Conservation (phyloP, 345 rosid genomes). For the Syzygium grande region DNA sequence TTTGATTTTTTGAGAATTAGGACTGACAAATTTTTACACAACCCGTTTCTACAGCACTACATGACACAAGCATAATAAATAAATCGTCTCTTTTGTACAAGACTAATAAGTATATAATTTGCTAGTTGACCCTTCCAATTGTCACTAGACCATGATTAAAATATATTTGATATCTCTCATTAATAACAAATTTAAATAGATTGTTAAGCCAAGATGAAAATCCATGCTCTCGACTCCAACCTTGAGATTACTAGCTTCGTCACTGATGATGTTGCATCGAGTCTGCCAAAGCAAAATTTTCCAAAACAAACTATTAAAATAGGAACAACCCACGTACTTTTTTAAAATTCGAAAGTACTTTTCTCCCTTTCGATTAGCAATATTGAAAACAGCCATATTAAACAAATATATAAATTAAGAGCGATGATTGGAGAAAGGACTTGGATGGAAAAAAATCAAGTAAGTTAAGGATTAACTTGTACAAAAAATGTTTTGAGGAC, state of each 20-base stretch:
- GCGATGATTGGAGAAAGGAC: too few relatives aligned
- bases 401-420: too few relatives aligned
- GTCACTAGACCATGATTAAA: not conserved
- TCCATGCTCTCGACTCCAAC: not conserved
- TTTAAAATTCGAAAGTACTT: not conserved
- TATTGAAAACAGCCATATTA: too few relatives aligned
- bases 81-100: not conserved
- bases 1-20: too few relatives aligned
- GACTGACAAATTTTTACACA: not conserved
- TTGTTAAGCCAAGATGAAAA: not conserved
- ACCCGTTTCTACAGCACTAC: not conserved
- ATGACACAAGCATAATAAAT: not conserved
- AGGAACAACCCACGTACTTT: not conserved
- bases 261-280: not conserved
- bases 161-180: not conserved
- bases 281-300: not conserved
- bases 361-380: too few relatives aligned
- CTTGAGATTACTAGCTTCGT: not conserved
- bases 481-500: too few relatives aligned
- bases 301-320: not conserved
- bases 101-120: not conserved
- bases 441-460: too few relatives aligned
- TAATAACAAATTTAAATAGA: not conserved
- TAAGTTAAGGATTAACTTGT: too few relatives aligned
- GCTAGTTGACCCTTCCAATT: not conserved